Base-by-base conservation (phyloP, 768 basidiomycete genomes). In the Neoboletus magnificus region DNA sequence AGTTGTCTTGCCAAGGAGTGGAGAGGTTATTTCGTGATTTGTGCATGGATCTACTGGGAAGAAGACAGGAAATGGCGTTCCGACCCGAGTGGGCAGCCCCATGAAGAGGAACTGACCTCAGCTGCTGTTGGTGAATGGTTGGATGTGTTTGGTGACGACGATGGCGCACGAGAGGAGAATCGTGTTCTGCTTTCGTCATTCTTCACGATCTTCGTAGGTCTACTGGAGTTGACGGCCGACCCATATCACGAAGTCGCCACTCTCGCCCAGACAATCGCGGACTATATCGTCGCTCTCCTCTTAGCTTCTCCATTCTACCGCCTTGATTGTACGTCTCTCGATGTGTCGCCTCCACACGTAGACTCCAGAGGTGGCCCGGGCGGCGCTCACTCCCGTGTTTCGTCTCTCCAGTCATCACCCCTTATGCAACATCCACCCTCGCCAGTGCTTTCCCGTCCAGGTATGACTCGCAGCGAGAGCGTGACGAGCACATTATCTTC, bases 31-130 rank as follows among this genome's bases (percentile, higher is more conserved):
- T 93, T 98, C 63, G 91, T 96, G 46, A 85, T 94, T 37, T 97
- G 96, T 58, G 94, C 96, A 1, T 98, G 96, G 95, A 75, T 93
- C 10, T 95, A 97, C 68, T 91, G 91, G 85, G 94, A 97, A 66
- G 91, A 95, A 68, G 91, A 96, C 62, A 74, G 86, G 48, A 82
- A 79, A 55, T 85, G 87, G 82, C 73, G 79, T 60, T 74, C 50
- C 65, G 78, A 62, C 36, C 61, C 70, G 16, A 62, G 57, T 22
- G 44, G 58, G 30, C 64, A 71, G 54, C 62, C 73, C 30, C 76
- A 78, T 30, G 85, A 87, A 46, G 88, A 91, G n/a, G 89, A 92
- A 51, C 66, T 89, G 52, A 86, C 89, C 16, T 77, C 78, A 18
- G 79, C 82, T 55, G 91, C 91, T 0, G 76, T 95, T 30, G 73